Percentiles rank a stretch among this genome's conserved stretches.
phyloP scores from a whole-genome alignment of 495 filamentous ascomycete species.

The Aeminium ludgeri region DNA sequence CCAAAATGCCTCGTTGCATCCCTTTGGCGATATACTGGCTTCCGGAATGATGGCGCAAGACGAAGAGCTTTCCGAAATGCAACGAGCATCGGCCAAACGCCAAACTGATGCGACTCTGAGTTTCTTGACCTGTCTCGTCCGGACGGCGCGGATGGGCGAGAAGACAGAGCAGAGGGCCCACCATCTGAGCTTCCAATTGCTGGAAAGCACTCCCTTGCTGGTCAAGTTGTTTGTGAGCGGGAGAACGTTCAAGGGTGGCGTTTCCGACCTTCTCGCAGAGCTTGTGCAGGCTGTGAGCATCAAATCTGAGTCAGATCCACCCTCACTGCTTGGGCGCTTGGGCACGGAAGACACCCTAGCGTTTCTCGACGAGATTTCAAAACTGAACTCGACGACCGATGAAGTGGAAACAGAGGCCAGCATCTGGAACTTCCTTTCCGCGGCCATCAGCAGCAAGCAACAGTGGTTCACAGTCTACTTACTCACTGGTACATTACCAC shows the following conservation, averaged over 20 bases:
- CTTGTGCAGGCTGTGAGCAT: conserved; percentile 53
- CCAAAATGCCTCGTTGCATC: background rate
- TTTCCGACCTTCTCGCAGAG: conserved; percentile 52
- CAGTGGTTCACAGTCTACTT: conserved; percentile 91
- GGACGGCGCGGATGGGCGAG: conserved; percentile 1
- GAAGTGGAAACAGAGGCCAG: conserved; percentile 41
- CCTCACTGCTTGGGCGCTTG: conserved; percentile 76
- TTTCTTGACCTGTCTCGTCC: conserved; percentile 2
- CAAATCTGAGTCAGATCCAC: conserved; percentile 41
- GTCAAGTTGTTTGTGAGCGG: conserved; percentile 63
- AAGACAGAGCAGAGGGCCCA: conserved; percentile 19
- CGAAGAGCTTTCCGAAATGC: too few relatives aligned
- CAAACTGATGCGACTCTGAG: too few relatives aligned
- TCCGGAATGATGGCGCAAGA: background rate
- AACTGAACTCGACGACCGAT: conserved; percentile 59
- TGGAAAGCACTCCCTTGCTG: conserved; percentile 56
- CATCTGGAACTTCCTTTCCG: conserved; percentile 74
- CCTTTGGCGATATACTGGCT: background rate
- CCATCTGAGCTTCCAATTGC: conserved; percentile 59
- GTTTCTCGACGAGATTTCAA: conserved; percentile 62
- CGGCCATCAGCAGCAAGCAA: conserved; percentile 76
- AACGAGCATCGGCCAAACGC: too few relatives aligned
- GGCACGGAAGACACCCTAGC: conserved; percentile 63
- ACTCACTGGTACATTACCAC: conserved; percentile 71
- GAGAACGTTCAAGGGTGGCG: conserved; percentile 44